Evolutionary conservation across 1,139 yeast species (phyloP).

Genomic region (Geotrichum australiense): DNA sequence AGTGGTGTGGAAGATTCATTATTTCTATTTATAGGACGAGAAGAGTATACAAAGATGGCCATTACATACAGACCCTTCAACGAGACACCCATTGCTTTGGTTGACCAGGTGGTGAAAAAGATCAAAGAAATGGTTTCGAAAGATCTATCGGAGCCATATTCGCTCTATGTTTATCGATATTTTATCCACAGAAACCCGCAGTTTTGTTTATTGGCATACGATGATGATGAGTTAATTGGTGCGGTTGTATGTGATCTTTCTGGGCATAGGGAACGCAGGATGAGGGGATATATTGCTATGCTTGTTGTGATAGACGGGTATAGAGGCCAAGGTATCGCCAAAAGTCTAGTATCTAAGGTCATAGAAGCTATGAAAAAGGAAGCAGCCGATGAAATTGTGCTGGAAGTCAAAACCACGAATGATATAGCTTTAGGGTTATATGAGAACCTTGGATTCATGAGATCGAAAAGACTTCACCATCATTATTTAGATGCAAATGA

Average conservation of each 20-base stretch:
- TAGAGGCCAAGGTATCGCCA: constrained; percentile 80
- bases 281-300: constrained; percentile 94
- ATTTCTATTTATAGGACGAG: no score
- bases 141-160: constrained; percentile 67
- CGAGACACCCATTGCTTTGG: constrained; percentile 24
- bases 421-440: constrained; percentile 68
- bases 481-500: constrained; percentile 90
- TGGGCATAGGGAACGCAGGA: constrained; percentile 56
- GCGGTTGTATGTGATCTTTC: constrained; percentile 82
- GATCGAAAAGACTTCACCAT: constrained; percentile 73
- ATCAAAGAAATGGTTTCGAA: constrained; percentile 46
- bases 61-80: constrained; percentile 21
- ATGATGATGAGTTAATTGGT: constrained; percentile 49
- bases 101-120: constrained; percentile 29
- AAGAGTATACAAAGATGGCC: no score
- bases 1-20: no score
- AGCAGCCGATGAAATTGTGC: constrained; percentile 76
- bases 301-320: constrained; percentile 67
- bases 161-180: constrained; percentile 62
- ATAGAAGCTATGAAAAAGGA: constrained; percentile 57
- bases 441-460: constrained; percentile 79
- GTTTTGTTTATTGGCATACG: constrained; percentile 41
- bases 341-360: constrained; percentile 54
- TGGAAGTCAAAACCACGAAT: constrained; percentile 88
- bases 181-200: constrained; percentile 67